Evolutionary conservation across 371 early-diverging fungal species (phyloP).

Genomic region (Mortierella sp.): DNA sequence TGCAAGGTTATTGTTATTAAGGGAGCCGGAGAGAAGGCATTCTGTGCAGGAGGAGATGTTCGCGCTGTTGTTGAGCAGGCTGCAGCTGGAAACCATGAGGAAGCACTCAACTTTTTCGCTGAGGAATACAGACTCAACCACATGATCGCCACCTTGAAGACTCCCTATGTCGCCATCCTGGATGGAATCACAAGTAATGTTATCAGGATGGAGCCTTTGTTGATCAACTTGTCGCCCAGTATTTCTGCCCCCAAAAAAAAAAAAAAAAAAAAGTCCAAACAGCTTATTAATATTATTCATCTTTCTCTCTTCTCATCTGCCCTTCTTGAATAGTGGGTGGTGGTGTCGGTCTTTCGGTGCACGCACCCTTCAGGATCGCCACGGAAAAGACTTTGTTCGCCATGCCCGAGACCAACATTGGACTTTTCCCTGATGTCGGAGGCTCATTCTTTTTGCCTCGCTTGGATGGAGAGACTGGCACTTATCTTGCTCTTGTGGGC

Average conservation of each 20-base stretch:
- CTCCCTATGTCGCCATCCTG: conserved; percentile 90
- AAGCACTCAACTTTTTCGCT: conserved; percentile 85
- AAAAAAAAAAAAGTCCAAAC: not conserved
- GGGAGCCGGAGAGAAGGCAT: conserved; percentile 80
- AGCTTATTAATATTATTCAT: not conserved
- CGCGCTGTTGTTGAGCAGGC: conserved; percentile 60
- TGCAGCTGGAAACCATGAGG: conserved; percentile 40
- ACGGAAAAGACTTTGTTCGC: conserved; percentile 94
- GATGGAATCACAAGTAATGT: conserved; percentile 91
- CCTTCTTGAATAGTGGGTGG: conserved; percentile 83
- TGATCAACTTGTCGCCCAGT: too few relatives aligned
- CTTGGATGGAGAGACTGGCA: conserved; percentile 92
- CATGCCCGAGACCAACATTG: conserved; percentile 94
- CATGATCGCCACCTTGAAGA: conserved; percentile 85
- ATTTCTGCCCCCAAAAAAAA: too few relatives aligned
- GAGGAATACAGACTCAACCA: conserved; percentile 94
- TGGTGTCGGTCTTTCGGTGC: conserved; percentile 94
- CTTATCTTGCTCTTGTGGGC: conserved; percentile 94
- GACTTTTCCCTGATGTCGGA: conserved; percentile 95
- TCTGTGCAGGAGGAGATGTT: conserved; percentile 98
- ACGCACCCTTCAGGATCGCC: conserved; percentile 95
- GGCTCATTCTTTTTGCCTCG: conserved; percentile 93
- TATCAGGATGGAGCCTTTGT: too few relatives aligned
- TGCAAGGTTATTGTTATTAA: conserved; percentile 90
- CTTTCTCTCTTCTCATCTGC: not conserved